Percentiles rank a stretch among this genome's conserved stretches.
Conservation (phyloP, 176 grass and related monocot genomes). For the Avena atlantica region DNA sequence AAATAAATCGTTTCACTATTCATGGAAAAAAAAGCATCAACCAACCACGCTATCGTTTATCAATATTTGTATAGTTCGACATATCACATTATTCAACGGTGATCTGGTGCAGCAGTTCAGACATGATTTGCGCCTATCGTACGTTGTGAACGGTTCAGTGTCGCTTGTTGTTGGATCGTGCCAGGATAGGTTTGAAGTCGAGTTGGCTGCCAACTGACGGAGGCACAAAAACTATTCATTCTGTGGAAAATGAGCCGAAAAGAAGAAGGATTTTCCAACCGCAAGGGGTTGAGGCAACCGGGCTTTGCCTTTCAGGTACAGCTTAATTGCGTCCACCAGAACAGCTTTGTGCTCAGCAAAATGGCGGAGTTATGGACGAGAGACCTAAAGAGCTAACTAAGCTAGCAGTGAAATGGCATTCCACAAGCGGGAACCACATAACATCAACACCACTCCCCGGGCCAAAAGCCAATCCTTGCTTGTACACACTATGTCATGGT, state of each 20-base stretch:
- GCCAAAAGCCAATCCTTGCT: too few relatives aligned
- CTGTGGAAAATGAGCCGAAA: neutral
- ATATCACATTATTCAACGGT: conserved; percentile 17
- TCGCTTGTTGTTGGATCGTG: conserved; percentile 23
- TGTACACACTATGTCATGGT: too few relatives aligned
- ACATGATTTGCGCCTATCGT: conserved; percentile 11
- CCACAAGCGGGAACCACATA: too few relatives aligned
- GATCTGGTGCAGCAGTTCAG: conserved; percentile 15
- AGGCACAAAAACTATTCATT: neutral
- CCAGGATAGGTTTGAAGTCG: conserved; percentile 30
- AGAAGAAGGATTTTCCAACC: neutral
- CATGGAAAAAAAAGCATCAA: neutral
- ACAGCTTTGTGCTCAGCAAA: neutral
- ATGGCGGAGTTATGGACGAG: too few relatives aligned
- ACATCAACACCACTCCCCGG: too few relatives aligned
- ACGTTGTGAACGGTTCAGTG: conserved; percentile 2
- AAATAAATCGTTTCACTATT: neutral
- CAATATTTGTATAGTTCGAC: neutral
- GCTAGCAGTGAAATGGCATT: too few relatives aligned
- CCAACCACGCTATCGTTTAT: neutral
- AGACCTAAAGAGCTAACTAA: too few relatives aligned
- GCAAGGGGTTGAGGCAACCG: neutral
- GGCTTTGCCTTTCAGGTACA: neutral
- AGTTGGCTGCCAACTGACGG: neutral
- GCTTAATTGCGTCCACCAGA: neutral